These are phyloP conservation scores for Onygenales sp. DNA, from an alignment of 2,329 filamentous ascomycete species.

Conservation along the genomic window DNA sequence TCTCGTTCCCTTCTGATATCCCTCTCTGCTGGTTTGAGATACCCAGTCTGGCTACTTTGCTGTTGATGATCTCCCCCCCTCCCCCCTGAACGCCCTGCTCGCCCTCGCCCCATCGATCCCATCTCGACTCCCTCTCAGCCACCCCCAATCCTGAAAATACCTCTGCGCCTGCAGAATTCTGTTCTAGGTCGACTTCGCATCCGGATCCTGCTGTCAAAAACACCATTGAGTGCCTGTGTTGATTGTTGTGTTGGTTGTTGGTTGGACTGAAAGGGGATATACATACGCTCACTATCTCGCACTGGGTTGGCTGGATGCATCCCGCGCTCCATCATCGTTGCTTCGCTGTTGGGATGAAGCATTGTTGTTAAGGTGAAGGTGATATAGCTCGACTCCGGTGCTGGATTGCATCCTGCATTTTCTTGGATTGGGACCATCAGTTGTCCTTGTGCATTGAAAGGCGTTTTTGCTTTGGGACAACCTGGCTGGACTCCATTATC, in stretches of 20 bases:
- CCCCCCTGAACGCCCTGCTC: not conserved
- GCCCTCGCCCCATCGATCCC: not conserved
- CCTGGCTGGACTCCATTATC: not conserved
- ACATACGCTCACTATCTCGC: no score
- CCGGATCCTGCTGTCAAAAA: no score
- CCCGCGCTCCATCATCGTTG: not conserved
- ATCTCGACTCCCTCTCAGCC: not conserved
- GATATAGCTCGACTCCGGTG: not conserved
- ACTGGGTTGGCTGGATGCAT: not conserved
- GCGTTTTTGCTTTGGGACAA: not conserved
- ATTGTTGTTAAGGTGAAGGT: not conserved
- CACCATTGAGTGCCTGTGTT: no score
- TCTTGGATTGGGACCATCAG: not conserved
- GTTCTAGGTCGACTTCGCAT: no score
- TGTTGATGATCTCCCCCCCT: not conserved
- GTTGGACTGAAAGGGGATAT: no score
- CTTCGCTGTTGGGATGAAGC: not conserved
- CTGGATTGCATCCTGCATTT: not conserved
- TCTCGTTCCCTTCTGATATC: slow-evolving; percentile 4
- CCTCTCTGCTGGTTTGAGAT: slow-evolving; percentile 16
- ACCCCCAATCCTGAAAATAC: not conserved
- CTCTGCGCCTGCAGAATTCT: no score
- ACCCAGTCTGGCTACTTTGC: slow-evolving; percentile 3
- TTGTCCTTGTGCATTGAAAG: slow-evolving; percentile 1
- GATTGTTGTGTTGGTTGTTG: no score